Percentiles rank a stretch among this genome's conserved stretches.
Conservation (phyloP, 306 rosid species). For the Cucurbita pepo region DNA sequence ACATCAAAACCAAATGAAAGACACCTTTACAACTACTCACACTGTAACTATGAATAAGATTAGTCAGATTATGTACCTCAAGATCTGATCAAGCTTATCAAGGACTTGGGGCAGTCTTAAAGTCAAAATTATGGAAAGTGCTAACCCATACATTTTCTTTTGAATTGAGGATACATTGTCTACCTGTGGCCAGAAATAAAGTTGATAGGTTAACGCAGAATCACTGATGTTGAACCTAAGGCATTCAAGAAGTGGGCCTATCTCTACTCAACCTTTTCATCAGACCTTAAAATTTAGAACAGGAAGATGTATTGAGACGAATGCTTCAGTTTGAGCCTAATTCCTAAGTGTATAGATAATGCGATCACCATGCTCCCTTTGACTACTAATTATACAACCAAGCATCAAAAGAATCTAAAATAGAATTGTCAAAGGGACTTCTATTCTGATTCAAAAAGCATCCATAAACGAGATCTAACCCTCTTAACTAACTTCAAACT, state of each 20-base stretch:
- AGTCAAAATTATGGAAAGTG: constrained; percentile 75
- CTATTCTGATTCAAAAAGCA: not conserved
- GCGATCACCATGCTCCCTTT: not conserved
- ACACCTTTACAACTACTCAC: constrained; percentile 7
- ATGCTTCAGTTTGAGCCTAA: not conserved
- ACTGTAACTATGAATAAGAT: constrained; percentile 2
- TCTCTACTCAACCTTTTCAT: not conserved
- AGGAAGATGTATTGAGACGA: not conserved
- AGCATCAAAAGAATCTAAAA: not conserved
- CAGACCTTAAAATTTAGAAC: not conserved
- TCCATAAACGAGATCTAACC: not conserved
- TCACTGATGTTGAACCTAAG: constrained; percentile 2
- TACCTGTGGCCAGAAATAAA: constrained; percentile 33
- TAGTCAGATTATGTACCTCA: constrained; percentile 41
- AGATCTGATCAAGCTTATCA: constrained; percentile 81
- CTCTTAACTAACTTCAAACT: not conserved
- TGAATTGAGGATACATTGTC: constrained; percentile 81
- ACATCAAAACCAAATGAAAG: constrained; percentile 5
- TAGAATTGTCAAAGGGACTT: not conserved
- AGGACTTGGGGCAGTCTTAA: constrained; percentile 87
- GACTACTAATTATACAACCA: not conserved
- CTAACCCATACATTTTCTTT: constrained; percentile 74
- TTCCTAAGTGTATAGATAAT: not conserved
- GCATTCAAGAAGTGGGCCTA: not conserved
- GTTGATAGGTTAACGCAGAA: not conserved